phyloP scores from a whole-genome alignment of 805 yeast species.

The Starmerella floris region DNA sequence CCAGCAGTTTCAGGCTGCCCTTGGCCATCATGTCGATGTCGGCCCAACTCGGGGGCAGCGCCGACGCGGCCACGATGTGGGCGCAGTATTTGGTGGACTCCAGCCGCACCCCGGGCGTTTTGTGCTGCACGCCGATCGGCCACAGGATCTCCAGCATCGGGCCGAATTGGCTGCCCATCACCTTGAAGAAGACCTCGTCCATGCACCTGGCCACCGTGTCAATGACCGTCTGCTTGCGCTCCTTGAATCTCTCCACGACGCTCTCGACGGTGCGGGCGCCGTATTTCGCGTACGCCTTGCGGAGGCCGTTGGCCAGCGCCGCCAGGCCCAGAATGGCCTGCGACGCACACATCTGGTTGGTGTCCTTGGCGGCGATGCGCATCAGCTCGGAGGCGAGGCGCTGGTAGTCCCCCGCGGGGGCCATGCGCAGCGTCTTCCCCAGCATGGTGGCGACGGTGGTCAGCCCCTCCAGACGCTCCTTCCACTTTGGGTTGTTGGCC shows the following conservation, averaged over 20 bases:
- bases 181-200: slow-evolving; percentile 42
- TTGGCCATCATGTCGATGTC: slow-evolving; percentile 49
- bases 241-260: slow-evolving; percentile 70
- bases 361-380: slow-evolving; percentile 64
- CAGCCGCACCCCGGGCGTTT: slow-evolving; percentile 69
- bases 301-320: slow-evolving; percentile 51
- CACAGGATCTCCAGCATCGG: slow-evolving; percentile 23
- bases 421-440: slow-evolving; percentile 35
- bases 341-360: slow-evolving; percentile 75
- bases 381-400: slow-evolving; percentile 50
- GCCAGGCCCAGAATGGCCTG: slow-evolving; percentile 57
- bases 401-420: slow-evolving; percentile 48
- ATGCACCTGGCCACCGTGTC: slow-evolving; percentile 57
- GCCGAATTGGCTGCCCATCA: slow-evolving; percentile 7
- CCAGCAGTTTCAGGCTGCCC: slow-evolving; percentile 46
- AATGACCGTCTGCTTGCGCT: slow-evolving; percentile 65
- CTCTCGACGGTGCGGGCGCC: slow-evolving; percentile 41
- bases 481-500: slow-evolving; percentile 65
- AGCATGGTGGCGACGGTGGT: slow-evolving; percentile 39
- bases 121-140: slow-evolving; percentile 49
- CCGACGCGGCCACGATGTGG: slow-evolving; percentile 45
- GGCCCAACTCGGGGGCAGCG: slow-evolving; percentile 34
- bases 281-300: slow-evolving; percentile 40
- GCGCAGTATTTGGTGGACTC: slow-evolving; percentile 54
- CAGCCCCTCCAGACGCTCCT: slow-evolving; percentile 75